Percentiles rank a stretch among this genome's conserved stretches.
These are phyloP conservation scores for Apiospora marii DNA, from an alignment of 2,329 filamentous ascomycete genomes.

Conservation along the genomic window DNA sequence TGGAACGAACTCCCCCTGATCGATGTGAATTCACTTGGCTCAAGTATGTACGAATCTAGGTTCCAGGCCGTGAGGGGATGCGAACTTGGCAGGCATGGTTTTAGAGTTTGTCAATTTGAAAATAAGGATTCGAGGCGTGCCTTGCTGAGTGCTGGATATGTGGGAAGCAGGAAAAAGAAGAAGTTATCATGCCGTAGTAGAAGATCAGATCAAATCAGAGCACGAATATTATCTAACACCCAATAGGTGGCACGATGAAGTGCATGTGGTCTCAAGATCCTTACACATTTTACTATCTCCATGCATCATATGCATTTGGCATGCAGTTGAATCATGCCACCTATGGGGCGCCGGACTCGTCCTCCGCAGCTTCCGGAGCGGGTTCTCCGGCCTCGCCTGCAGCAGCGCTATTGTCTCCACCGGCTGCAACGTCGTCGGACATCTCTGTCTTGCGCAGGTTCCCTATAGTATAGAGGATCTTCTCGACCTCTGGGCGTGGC, in stretches of 20 bases:
- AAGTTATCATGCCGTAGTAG: not conserved
- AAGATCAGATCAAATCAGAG: not conserved
- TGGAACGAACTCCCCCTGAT: not conserved
- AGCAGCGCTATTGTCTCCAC: not conserved
- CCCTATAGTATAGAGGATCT: slow-evolving; percentile 40
- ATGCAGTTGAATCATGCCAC: slow-evolving; percentile 10
- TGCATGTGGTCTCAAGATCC: not conserved
- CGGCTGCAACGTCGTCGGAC: slow-evolving; percentile 31
- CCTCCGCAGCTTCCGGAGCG: slow-evolving; percentile 7
- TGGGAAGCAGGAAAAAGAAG: too few species aligned
- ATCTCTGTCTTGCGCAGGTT: slow-evolving; percentile 42
- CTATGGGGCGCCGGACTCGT: not conserved
- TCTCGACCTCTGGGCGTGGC: slow-evolving; percentile 39
- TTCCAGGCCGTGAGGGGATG: not conserved
- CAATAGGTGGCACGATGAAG: not conserved
- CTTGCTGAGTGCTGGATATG: not conserved
- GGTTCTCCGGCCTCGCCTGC: not conserved
- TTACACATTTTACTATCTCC: not conserved
- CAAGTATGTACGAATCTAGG: not conserved
- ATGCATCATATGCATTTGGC: not conserved
- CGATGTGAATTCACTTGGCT: not conserved
- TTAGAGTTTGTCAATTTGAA: not conserved
- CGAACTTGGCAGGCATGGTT: not conserved
- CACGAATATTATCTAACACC: not conserved
- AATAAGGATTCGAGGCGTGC: not conserved